Evolutionary conservation across 1,284 basidiomycete genomes (phyloP).

Genomic region (Papiliotrema laurentii): DNA sequence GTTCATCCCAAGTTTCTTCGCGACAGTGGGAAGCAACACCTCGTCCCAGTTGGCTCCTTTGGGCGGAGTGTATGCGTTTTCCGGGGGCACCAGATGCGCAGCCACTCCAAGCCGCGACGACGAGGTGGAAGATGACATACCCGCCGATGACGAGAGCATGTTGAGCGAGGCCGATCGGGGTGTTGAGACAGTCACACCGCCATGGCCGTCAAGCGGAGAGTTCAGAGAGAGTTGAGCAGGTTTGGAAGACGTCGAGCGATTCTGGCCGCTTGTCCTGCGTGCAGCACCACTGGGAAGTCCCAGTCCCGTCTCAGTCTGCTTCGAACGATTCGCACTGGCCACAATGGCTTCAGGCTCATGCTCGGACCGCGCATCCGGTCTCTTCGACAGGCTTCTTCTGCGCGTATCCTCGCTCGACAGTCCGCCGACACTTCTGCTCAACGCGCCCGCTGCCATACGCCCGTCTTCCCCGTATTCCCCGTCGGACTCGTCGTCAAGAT

Average conservation of each 20-base stretch:
- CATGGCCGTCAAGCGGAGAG: not conserved
- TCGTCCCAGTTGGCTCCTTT: slow-evolving; percentile 49
- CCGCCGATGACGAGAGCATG: slow-evolving; percentile 8
- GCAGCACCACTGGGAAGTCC: not conserved
- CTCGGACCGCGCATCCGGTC: not conserved
- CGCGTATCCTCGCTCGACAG: not conserved
- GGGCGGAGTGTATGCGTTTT: slow-evolving; percentile 40
- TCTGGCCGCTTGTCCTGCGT: not conserved
- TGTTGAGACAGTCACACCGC: too few species aligned
- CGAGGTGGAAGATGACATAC: slow-evolving; percentile 1
- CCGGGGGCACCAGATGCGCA: slow-evolving; percentile 41
- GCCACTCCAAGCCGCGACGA: slow-evolving; percentile 30
- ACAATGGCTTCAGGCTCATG: too few species aligned
- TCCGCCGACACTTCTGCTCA: not conserved
- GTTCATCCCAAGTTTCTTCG: slow-evolving; percentile 59
- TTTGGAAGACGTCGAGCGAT: not conserved
- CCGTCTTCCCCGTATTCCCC: not conserved
- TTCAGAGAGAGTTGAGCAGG: not conserved
- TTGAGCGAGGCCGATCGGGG: slow-evolving; percentile 28
- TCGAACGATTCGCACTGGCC: too few species aligned
- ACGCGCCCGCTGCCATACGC: not conserved
- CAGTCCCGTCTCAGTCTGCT: not conserved
- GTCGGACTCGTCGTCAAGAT: slow-evolving; percentile 4
- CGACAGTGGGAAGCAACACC: slow-evolving; percentile 66
- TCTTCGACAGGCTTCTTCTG: not conserved